Evolutionary conservation across 176 grass and related monocot genomes (phyloP).

Genomic region (Aechmea fasciata): DNA sequence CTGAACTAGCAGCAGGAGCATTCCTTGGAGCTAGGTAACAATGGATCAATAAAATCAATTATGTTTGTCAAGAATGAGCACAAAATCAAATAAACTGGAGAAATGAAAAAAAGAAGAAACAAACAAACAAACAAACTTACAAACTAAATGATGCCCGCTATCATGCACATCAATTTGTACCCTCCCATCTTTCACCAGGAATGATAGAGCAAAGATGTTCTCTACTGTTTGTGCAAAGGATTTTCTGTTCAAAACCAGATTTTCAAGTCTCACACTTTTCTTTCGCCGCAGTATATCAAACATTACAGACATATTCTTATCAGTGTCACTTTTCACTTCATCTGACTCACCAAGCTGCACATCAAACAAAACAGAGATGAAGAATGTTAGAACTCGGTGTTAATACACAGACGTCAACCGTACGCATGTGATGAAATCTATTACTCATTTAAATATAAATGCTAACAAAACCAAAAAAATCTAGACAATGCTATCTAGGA

Average conservation of each 20-base stretch:
- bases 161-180: conserved; percentile 64
- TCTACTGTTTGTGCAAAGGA: conserved; percentile 97
- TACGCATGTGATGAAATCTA: not conserved
- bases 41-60: not conserved
- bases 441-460: not conserved
- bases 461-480: not conserved
- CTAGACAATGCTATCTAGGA: not conserved
- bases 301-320: conserved; percentile 62
- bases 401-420: not conserved
- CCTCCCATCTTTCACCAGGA: conserved; percentile 92
- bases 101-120: not conserved
- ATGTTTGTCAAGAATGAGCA: not conserved
- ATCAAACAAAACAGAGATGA: not conserved
- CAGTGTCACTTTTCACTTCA: conserved; percentile 64
- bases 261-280: conserved; percentile 53
- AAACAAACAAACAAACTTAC: conserved; percentile 34
- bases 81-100: not conserved
- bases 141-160: conserved; percentile 54
- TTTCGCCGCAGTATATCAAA: conserved; percentile 73
- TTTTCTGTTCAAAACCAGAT: conserved; percentile 67
- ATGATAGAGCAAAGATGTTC: conserved; percentile 87
- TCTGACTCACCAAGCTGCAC: conserved; percentile 63
- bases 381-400: not conserved
- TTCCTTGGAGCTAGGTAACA: conserved; percentile 67
- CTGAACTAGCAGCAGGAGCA: conserved; percentile 50